Evolutionary conservation across 2,329 filamentous ascomycete species (phyloP).

Genomic region (Colletotrichum limetticola): DNA sequence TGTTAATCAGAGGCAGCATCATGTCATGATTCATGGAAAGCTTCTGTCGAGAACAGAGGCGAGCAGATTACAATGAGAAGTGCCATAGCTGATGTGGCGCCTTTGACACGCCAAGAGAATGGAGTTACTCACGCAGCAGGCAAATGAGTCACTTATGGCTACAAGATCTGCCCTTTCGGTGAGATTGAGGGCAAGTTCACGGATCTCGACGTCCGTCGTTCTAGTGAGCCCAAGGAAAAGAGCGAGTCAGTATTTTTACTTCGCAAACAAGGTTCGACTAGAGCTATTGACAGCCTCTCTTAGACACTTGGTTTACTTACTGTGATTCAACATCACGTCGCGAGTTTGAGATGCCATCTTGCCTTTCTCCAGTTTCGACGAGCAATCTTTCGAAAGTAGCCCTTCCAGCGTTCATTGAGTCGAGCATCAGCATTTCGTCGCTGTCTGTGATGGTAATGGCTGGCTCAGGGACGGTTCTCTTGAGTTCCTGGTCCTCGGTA

Average conservation of each 20-base stretch:
- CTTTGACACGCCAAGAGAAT: background rate
- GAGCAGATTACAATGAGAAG: background rate
- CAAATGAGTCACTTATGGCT: background rate
- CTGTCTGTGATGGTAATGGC: background rate
- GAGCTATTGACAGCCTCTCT: background rate
- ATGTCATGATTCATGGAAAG: background rate
- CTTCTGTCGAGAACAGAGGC: background rate
- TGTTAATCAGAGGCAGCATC: background rate
- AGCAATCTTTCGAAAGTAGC: background rate
- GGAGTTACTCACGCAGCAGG: background rate
- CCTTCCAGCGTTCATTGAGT: background rate
- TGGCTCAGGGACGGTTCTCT: background rate
- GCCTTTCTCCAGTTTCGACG: background rate
- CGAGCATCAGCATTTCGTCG: background rate
- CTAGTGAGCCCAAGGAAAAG: background rate
- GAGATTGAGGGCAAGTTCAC: background rate
- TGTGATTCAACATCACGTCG: background rate
- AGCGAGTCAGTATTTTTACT: background rate
- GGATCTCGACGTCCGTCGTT: background rate
- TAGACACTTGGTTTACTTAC: background rate
- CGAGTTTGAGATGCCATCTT: background rate
- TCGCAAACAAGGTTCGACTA: background rate
- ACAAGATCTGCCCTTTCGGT: background rate
- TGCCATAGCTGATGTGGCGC: background rate
- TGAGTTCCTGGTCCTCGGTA: background rate